Conservation (phyloP, 2,329 filamentous ascomycete genomes). For the Claviceps arundinis region DNA sequence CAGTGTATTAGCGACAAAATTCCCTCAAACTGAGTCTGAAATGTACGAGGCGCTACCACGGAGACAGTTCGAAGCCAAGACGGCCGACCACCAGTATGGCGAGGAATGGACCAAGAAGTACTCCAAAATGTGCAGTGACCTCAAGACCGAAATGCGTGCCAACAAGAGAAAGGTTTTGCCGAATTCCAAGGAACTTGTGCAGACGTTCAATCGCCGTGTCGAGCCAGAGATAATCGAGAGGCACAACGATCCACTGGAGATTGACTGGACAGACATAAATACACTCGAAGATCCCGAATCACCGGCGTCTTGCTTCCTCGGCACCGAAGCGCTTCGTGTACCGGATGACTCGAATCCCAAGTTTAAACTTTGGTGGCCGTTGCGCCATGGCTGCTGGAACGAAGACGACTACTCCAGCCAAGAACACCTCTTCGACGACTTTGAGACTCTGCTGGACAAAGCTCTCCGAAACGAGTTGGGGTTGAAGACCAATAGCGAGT, state of each 20-base stretch:
- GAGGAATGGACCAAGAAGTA: slow-evolving; percentile 69
- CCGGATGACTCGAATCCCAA: slow-evolving; percentile 80
- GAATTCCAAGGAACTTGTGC: slow-evolving; percentile 92
- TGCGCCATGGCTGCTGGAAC: slow-evolving; percentile 76
- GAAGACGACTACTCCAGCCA: slow-evolving; percentile 76
- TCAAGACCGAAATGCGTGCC: slow-evolving; percentile 79
- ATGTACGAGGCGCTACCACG: slow-evolving; percentile 67
- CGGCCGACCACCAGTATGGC: slow-evolving; percentile 69
- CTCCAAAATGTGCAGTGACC: slow-evolving; percentile 68
- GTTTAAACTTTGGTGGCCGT: slow-evolving; percentile 88
- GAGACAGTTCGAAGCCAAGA: slow-evolving; percentile 48
- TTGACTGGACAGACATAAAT: slow-evolving; percentile 86
- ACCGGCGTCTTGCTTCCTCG: slow-evolving; percentile 55
- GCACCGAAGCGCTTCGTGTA: slow-evolving; percentile 69
- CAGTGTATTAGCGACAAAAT: slow-evolving; percentile 78
- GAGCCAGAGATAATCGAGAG: slow-evolving; percentile 78
- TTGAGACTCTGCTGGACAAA: slow-evolving; percentile 75
- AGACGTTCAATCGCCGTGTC: slow-evolving; percentile 82
- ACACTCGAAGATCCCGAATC: slow-evolving; percentile 51
- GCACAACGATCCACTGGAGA: slow-evolving; percentile 86
- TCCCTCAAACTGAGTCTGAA: slow-evolving; percentile 68
- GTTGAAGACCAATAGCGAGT: slow-evolving; percentile 62
- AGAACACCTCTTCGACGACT: slow-evolving; percentile 71
- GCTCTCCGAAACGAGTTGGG: slow-evolving; percentile 78
- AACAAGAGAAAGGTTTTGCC: slow-evolving; percentile 92